Conservation (phyloP, 352 stramenopile species). For the Globisporangium orthogonon region DNA sequence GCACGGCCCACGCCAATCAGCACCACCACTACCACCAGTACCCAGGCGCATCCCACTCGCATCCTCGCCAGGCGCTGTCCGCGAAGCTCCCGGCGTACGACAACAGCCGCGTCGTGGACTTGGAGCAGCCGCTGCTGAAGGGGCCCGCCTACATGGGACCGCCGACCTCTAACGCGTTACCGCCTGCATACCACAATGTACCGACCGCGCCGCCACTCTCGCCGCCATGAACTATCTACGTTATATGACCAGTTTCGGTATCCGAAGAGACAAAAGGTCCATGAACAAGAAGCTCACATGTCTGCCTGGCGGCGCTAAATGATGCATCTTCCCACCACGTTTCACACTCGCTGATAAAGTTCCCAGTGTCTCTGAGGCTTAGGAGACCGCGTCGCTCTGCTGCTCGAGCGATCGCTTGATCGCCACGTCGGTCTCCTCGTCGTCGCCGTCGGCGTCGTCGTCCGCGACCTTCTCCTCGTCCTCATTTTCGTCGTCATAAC, state of each 20-base stretch:
- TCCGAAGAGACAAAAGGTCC: no score
- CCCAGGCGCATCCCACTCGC: neutral
- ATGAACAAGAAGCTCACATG: no score
- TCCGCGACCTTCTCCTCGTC: slow-evolving; percentile 57
- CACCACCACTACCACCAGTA: neutral
- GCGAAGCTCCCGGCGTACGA: slow-evolving; percentile 16
- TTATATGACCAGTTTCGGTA: no score
- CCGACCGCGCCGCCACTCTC: slow-evolving; percentile 53
- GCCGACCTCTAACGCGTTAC: slow-evolving; percentile 19
- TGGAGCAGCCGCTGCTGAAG: slow-evolving; percentile 60
- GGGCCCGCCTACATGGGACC: slow-evolving; percentile 32
- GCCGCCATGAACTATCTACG: neutral
- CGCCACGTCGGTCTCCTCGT: slow-evolving; percentile 13
- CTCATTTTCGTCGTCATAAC: slow-evolving; percentile 33
- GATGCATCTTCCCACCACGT: neutral
- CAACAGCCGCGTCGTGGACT: slow-evolving; percentile 35
- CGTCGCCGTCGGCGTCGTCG: slow-evolving; percentile 5
- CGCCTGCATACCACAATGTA: slow-evolving; percentile 53
- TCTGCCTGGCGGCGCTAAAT: neutral
- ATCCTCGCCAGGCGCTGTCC: neutral
- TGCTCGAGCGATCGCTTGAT: slow-evolving; percentile 7
- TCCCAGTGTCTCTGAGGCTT: neutral
- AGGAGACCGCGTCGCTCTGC: slow-evolving; percentile 15
- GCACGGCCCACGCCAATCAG: neutral
- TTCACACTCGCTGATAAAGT: neutral